Evolutionary conservation across 2,329 filamentous ascomycete genomes (phyloP), one percentile per base, ranked within the genome.

Genomic region (Fusarium drepaniforme): DNA sequence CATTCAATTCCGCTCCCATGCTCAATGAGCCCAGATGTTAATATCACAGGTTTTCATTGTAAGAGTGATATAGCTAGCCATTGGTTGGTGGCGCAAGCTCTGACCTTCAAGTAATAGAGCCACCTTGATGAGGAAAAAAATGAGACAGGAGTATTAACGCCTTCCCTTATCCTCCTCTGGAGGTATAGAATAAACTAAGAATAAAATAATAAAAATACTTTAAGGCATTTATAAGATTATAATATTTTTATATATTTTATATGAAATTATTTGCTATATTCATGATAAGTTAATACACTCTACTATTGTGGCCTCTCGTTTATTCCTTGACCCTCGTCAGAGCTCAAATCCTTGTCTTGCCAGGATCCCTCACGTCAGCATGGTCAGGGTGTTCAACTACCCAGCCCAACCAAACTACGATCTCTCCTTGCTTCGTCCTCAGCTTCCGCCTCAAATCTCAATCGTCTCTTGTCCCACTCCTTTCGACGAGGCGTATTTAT

Each of bases 381-480:
- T 51, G 21, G n/a, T 21, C 11, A 23, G 4, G 7, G 12, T 15
- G 25, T n/a, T 51, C 46, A 51, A 51, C 46, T 51, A 4, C 46
- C 46, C 25, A 51, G 46, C 16, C 46, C 46, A n/a, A 25, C 16
- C 46, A 30, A 51, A 51, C 16, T 51, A 3, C 33, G 56, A 37
- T 38, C 13, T 38, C 33, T 58, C n/a, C 56, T n/a, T 37, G 35
- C 21, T 37, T 58, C 56, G 15, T 58, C 53, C 4, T 58, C 13
- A 12, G n/a, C 33, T n/a, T 60, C 35, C 7, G 23, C 23, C 35
- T 42, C 57, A 13, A n/a, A 21, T 16, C 57, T 40, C 12, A 25
- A 35, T 13, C 38, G 23, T 16, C 68, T 44, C 9, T 46, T 5
- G 2, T 62, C 51, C 70, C 70, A 72, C n/a, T 44, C 38, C 9